Base-by-base conservation (phyloP, 345 rosid genomes). In the Camelina hispida region DNA sequence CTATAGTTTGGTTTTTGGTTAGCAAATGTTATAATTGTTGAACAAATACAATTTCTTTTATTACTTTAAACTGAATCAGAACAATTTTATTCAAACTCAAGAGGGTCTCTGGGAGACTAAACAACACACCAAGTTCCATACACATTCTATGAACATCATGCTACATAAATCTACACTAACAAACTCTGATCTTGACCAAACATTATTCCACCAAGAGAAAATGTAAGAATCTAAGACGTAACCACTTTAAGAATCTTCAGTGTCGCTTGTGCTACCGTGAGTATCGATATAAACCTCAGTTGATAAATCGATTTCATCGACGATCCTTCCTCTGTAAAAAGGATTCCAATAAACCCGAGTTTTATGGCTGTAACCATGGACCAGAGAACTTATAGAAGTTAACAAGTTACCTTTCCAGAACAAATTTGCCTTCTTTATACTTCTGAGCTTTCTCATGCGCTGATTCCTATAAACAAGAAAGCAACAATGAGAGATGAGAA, bases 401-500 rank as follows among this genome's bases (percentile, higher is more conserved):
- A 32, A n/a, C 10, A 59, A 58, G 70, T 66, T 57, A 91, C 96
- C 98, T 93, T 79, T 93, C 97, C 0, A 91, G 84, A 61, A 93
- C 92, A 57, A 81, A 83, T 81, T 89, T 91, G 71, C 97, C 93
- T 84, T 87, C 97, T 78, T 91, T 91, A 58, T 88, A 89, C 84
- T 88, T 87, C 58, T 87, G 96, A 81, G 83, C 77, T 77, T 84
- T 83, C 64, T 93, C 96, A 9, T 79, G 93, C 2, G 97, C 96
- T 4, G 83, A 81, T 67, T 85, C 91, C 98, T 93, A 85, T 51
- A 69, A 14, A 71, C 11, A 16, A 25, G 37, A 71, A 61, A 43
- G 18, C 62, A 60, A 20, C 40, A 75, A 20, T 1, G 53, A 3
- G 4, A 32, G 9, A 7, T 62, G 59, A 69, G 70, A 25, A 44